phyloP scores from a whole-genome alignment of 176 grass and related monocot genomes.

The Paspalum vaginatum region DNA sequence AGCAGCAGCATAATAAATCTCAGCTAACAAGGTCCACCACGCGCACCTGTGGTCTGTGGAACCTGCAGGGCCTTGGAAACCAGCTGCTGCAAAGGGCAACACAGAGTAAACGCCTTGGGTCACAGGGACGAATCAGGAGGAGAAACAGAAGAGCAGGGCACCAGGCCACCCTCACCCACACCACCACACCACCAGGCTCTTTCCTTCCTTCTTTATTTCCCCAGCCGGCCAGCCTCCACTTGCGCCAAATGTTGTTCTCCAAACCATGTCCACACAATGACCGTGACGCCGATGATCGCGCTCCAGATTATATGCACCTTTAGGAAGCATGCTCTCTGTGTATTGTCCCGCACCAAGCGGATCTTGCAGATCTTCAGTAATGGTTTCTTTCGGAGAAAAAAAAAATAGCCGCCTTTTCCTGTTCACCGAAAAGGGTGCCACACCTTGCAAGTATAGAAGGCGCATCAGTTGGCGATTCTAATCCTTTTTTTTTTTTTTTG shows the following conservation, averaged over 20 bases:
- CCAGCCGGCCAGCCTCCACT: not conserved
- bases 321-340: not conserved
- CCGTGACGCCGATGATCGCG: not conserved
- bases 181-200: not conserved
- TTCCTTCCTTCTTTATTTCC: not conserved
- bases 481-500: too few species aligned
- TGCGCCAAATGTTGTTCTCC: not conserved
- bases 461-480: too few species aligned
- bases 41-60: not conserved
- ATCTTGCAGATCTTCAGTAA: constrained; percentile 23
- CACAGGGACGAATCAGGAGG: not conserved
- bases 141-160: constrained; percentile 3
- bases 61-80: not conserved
- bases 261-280: constrained; percentile 19
- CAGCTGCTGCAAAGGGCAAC: not conserved
- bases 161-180: not conserved
- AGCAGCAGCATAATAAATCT: too few species aligned
- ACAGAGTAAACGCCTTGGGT: constrained; percentile 8
- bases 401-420: not conserved
- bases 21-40: not conserved
- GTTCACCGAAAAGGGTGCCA: not conserved
- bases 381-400: not conserved
- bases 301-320: not conserved
- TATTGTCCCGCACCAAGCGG: not conserved
- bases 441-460: not conserved